These are phyloP conservation scores for Pneumocystis carinii DNA, from an alignment of 1,139 yeast species.

Conservation along the genomic window DNA sequence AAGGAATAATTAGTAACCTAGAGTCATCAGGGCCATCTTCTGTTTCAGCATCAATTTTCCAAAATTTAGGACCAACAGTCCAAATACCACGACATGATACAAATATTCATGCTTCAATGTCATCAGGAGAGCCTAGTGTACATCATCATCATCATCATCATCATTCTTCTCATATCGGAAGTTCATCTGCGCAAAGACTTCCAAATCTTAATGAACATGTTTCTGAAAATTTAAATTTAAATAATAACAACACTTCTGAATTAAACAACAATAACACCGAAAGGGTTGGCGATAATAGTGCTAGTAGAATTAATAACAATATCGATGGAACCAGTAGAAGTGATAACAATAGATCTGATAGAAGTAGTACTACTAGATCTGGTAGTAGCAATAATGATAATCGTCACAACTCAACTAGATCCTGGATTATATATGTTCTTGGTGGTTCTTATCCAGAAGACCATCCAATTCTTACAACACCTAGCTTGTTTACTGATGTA, in stretches of 20 bases:
- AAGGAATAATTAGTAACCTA: background rate
- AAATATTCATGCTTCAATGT: background rate
- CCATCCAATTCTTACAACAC: conserved; percentile 36
- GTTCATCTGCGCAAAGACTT: background rate
- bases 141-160: conserved; percentile 1
- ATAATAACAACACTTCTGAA: background rate
- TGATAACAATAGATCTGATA: background rate
- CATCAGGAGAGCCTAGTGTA: background rate
- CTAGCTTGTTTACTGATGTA: conserved; percentile 31
- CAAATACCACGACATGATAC: background rate
- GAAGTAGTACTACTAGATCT: background rate
- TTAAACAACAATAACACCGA: background rate
- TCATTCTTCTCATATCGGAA: conserved; percentile 2
- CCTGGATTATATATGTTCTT: conserved; percentile 39
- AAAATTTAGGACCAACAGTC: background rate
- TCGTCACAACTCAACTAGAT: conserved; percentile 16
- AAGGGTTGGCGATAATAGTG: background rate
- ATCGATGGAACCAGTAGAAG: conserved; percentile 1
- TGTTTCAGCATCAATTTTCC: conserved; percentile 5
- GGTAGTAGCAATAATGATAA: conserved; percentile 6
- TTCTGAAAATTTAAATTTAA: background rate
- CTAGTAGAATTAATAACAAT: background rate
- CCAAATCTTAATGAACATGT: background rate
- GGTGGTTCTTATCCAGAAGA: conserved; percentile 35
- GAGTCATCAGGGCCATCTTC: background rate